Evolutionary conservation across 2,329 filamentous ascomycete genomes (phyloP), one percentile per base, ranked within the genome.

Genomic region (Diaporthe citriasiana): DNA sequence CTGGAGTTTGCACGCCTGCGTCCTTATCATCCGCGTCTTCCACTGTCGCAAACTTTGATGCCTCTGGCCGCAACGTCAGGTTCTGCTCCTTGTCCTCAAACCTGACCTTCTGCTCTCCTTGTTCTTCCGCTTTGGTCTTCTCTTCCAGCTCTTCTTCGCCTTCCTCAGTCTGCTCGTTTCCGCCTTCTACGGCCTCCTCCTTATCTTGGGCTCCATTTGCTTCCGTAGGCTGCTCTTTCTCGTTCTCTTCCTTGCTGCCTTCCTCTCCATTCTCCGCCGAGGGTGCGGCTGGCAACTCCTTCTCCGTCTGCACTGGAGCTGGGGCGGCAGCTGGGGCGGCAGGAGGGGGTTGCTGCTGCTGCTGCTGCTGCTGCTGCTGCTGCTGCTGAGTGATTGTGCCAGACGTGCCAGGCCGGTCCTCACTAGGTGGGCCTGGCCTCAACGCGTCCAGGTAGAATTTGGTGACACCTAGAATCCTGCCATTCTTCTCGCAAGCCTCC

Each of bases 391-490:
- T 71, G n/a, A 71, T 22, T 30, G 69, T 71, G n/a, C 69, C 69
- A 22, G 81, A 57, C 19, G 70, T 74, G 35, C 78, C 53, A 38
- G 74, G 73, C 47, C 75, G 72, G 70, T 85, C 82, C 68, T 85
- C 83, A 75, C 77, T 68, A 12, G 80, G 80, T 12, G 86, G 86
- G 0, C 84, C 85, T 7, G 87, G 86, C 53, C 87, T 83, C 78
- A 89, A 84, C 33, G 96, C 97, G 81, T 98, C 95, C 42, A 99
- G 89, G 83, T 99, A 99, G 84, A 98, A 99, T 78, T 95, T 95
- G 78, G 97, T 93, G 40, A 98, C 97, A 66, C 96, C 95, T 4
- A 98, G 93, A 76, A 99, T 97, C 74, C 95, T 91, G 57, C 96
- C 96, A 82, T 94, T 95, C 77, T 93, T 90, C 84, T 98, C 96